A percentile compares a stretch with the other conserved stretches of the same genome.
These are phyloP conservation scores for Aspergillus phoenicis DNA, from an alignment of 2,329 filamentous ascomycete genomes.

Conservation along the genomic window DNA sequence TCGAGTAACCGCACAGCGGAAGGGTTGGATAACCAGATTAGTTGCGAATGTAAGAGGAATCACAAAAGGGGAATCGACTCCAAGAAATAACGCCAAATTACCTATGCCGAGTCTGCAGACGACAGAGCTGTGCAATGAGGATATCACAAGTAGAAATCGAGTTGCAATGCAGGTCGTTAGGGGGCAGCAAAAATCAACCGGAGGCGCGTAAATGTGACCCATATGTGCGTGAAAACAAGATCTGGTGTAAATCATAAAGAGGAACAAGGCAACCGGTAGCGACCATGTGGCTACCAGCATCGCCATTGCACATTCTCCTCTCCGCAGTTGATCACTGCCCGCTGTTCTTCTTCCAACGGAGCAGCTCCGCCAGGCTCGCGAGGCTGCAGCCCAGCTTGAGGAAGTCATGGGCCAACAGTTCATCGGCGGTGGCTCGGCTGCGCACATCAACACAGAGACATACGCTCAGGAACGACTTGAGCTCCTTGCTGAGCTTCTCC, in stretches of 20 bases:
- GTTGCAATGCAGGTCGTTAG: slow-evolving; percentile 30
- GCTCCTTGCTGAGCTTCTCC: slow-evolving; percentile 94
- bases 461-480: slow-evolving; percentile 94
- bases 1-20: slow-evolving; percentile 8
- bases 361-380: slow-evolving; percentile 78
- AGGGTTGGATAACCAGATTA: slow-evolving; percentile 14
- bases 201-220: slow-evolving; percentile 32
- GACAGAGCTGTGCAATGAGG: slow-evolving; percentile 25
- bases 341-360: slow-evolving; percentile 64
- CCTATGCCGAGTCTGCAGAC: slow-evolving; percentile 33
- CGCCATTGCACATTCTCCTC: slow-evolving; percentile 8
- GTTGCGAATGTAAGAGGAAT: slow-evolving; percentile 16
- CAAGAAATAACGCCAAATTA: slow-evolving; percentile 34
- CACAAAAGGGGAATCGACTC: slow-evolving; percentile 17
- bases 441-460: slow-evolving; percentile 97
- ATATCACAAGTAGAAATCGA: slow-evolving; percentile 30
- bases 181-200: slow-evolving; percentile 27
- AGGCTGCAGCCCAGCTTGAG: slow-evolving; percentile 86
- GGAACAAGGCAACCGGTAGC: slow-evolving; percentile 14
- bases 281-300: slow-evolving; percentile 6
- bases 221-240: slow-evolving; percentile 35
- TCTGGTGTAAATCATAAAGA: slow-evolving; percentile 26
- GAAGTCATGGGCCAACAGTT: slow-evolving; percentile 91
- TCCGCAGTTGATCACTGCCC: slow-evolving; percentile 33
- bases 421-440: slow-evolving; percentile 85